These are phyloP conservation scores for Punctularia strigosozonata DNA, from an alignment of 768 basidiomycete species.

Conservation along the genomic window DNA sequence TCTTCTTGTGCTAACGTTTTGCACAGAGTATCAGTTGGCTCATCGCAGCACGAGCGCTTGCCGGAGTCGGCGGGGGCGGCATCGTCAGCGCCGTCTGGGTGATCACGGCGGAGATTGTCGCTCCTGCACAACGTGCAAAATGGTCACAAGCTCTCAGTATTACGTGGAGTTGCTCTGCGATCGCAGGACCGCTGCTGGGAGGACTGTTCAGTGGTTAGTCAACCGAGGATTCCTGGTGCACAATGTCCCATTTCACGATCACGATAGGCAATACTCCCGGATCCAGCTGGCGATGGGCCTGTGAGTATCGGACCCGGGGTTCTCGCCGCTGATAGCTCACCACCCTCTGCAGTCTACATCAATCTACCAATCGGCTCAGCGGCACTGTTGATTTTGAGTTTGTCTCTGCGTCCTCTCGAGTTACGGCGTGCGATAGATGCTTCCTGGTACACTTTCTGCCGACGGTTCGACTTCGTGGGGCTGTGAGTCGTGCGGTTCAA, in stretches of 20 bases:
- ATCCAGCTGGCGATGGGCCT: conserved; percentile 72
- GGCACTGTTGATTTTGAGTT: conserved; percentile 41
- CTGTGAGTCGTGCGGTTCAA: conserved; percentile 37
- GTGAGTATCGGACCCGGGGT: conserved; percentile 34
- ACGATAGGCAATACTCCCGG: conserved; percentile 11
- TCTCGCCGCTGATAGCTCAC: conserved; percentile 9
- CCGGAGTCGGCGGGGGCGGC: conserved; percentile 80
- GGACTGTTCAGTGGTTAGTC: conserved; percentile 67
- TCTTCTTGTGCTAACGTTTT: conserved; percentile 7
- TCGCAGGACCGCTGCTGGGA: conserved; percentile 76
- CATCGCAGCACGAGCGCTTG: conserved; percentile 50
- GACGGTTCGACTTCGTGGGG: conserved; percentile 66
- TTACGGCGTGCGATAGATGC: conserved; percentile 32
- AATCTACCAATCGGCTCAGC: conserved; percentile 67
- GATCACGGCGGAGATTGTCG: conserved; percentile 76
- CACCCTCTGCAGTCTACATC: conserved; percentile 49
- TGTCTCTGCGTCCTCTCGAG: conserved; percentile 49
- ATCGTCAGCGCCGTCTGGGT: conserved; percentile 83
- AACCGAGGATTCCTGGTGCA: neutral
- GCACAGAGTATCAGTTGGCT: conserved; percentile 46
- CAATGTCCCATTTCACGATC: too few species aligned
- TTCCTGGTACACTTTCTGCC: conserved; percentile 43
- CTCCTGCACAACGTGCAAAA: conserved; percentile 54
- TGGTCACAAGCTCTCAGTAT: conserved; percentile 81
- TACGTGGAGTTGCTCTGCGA: conserved; percentile 79